Evolutionary conservation across 805 yeast genomes (phyloP).

Genomic region (Saccharomycopsis olivae): DNA sequence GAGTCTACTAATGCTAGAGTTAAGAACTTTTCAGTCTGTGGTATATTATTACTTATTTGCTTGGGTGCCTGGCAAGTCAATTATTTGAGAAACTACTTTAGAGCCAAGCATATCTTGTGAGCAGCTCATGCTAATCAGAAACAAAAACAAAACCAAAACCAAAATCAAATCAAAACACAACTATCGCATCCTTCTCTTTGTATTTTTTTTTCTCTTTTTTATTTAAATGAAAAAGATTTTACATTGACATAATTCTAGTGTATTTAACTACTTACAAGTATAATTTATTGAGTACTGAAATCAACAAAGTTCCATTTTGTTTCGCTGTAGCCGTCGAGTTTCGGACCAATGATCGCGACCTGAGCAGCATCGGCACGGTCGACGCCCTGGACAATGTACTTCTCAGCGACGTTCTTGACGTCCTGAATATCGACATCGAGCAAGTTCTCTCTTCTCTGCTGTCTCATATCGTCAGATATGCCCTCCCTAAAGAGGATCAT

Average conservation of each 20-base stretch:
- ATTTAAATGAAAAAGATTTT: no score
- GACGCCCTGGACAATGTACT: conserved; percentile 37
- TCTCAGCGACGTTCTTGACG: conserved; percentile 53
- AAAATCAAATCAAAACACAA: not conserved
- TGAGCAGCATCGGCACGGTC: conserved; percentile 19
- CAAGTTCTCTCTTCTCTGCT: conserved; percentile 64
- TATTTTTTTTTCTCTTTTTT: not conserved
- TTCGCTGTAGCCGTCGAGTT: conserved; percentile 19
- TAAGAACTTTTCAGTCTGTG: conserved; percentile 68
- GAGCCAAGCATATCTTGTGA: conserved; percentile 56
- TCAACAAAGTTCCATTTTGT: conserved; percentile 13
- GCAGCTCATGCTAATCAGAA: not conserved
- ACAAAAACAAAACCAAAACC: not conserved
- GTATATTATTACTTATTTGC: conserved; percentile 57
- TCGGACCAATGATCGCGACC: conserved; percentile 40
- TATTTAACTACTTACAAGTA: no score
- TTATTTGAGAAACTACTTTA: conserved; percentile 88
- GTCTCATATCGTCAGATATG: conserved; percentile 69
- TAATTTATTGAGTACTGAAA: conserved; percentile 2
- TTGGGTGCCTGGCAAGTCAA: conserved; percentile 90
- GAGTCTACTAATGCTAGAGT: conserved; percentile 94
- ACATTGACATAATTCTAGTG: no score
- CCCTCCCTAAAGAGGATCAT: conserved; percentile 52
- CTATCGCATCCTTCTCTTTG: not conserved
- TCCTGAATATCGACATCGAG: conserved; percentile 57